phyloP scores from a whole-genome alignment of 352 stramenopile species.

The Blastocystis sp. region DNA sequence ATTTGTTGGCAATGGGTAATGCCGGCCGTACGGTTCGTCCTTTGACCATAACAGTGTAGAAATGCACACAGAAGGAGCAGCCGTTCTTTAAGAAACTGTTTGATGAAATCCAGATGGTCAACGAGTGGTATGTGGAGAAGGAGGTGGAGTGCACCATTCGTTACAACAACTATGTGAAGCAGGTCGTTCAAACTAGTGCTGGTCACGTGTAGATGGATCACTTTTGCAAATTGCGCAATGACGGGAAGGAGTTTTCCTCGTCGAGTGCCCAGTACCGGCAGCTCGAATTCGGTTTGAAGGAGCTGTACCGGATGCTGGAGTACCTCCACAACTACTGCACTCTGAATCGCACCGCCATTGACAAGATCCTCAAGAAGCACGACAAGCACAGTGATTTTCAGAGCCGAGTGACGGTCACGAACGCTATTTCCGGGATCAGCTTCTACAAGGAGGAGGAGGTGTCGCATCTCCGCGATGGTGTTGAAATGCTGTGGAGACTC shows the following conservation, averaged over 20 bases:
- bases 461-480: not conserved
- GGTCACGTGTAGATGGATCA: constrained; percentile 10
- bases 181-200: not conserved
- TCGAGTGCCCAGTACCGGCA: constrained; percentile 17
- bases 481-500: constrained; percentile 29
- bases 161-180: constrained; percentile 17
- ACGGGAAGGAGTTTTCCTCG: constrained; percentile 5
- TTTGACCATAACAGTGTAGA: not conserved
- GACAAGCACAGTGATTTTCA: constrained; percentile 49
- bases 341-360: constrained; percentile 61
- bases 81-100: constrained; percentile 60
- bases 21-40: not conserved
- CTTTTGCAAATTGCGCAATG: constrained; percentile 25
- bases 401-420: constrained; percentile 36
- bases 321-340: constrained; percentile 67
- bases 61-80: constrained; percentile 33
- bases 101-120: constrained; percentile 66
- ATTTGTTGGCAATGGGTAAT: constrained; percentile 40
- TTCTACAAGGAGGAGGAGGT: constrained; percentile 42
- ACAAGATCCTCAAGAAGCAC: constrained; percentile 69
- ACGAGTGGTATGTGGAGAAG: constrained; percentile 61
- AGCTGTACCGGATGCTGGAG: constrained; percentile 60
- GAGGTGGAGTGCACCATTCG: constrained; percentile 6
- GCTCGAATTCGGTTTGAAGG: constrained; percentile 55
- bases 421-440: constrained; percentile 29